Percentiles rank a stretch among this genome's conserved stretches.
These are phyloP conservation scores for Mycena belliarum DNA, from an alignment of 768 basidiomycete species.

Conservation along the genomic window DNA sequence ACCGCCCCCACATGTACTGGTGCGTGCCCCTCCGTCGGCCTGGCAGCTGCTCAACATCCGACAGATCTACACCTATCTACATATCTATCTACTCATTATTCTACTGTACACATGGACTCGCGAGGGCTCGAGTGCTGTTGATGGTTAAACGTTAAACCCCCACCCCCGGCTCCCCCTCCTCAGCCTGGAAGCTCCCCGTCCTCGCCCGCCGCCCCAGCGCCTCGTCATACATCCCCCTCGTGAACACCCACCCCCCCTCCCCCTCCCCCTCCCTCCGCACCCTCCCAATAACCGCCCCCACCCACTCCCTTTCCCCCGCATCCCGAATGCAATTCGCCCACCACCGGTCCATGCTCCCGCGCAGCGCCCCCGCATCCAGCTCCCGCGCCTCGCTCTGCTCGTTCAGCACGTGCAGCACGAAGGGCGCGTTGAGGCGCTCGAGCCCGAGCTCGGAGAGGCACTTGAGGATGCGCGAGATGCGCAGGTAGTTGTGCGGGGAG, in stretches of 20 bases:
- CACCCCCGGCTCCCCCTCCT: conserved; percentile 12
- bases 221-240: conserved; percentile 56
- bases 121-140: too few species aligned
- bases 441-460: conserved; percentile 71
- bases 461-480: conserved; percentile 77
- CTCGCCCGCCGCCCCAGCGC: conserved; percentile 43
- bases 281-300: conserved; percentile 48
- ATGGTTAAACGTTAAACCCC: too few species aligned
- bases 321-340: conserved; percentile 76
- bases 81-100: conserved; percentile 6
- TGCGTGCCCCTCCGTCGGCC: background rate
- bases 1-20: conserved; percentile 7
- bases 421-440: conserved; percentile 63
- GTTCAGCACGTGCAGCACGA: conserved; percentile 66
- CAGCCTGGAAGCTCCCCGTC: conserved; percentile 35
- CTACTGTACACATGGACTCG: background rate
- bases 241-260: conserved; percentile 47
- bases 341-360: conserved; percentile 73
- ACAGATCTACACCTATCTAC: too few species aligned
- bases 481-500: conserved; percentile 73
- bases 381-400: conserved; percentile 64
- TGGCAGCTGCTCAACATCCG: background rate
- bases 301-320: conserved; percentile 57
- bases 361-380: conserved; percentile 49
- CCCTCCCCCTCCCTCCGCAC: conserved; percentile 46